A percentile compares a stretch with the other conserved stretches of the same genome.
These are phyloP conservation scores for Solanum lignicaule DNA, from an alignment of 257 asterid species.

Conservation along the genomic window DNA sequence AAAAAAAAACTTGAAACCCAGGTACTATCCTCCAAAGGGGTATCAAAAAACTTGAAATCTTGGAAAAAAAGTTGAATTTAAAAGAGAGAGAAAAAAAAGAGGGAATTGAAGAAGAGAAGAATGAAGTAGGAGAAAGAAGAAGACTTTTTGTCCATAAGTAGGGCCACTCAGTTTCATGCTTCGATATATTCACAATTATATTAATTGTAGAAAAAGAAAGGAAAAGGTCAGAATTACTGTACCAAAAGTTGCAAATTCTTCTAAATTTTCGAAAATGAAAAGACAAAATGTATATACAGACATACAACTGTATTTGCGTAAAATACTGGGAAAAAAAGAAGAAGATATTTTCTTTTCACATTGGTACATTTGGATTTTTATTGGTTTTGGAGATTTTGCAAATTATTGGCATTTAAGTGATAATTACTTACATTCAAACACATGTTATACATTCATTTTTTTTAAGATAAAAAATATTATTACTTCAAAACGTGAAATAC, in stretches of 20 bases:
- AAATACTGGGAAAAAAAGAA: not conserved
- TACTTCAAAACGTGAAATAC: not conserved
- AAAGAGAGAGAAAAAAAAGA: not conserved
- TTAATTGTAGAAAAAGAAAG: not conserved
- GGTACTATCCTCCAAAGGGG: not conserved
- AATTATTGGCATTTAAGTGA: not conserved
- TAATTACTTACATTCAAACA: not conserved
- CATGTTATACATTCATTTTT: not conserved
- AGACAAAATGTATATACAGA: not conserved
- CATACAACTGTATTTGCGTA: not conserved
- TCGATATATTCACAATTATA: not conserved
- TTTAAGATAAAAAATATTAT: too few species aligned
- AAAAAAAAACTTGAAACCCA: not conserved
- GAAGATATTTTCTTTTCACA: not conserved
- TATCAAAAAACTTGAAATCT: not conserved
- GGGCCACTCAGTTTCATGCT: not conserved
- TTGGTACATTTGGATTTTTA: not conserved
- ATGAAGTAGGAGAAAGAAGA: not conserved
- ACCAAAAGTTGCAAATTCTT: not conserved
- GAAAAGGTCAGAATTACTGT: not conserved
- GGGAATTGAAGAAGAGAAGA: not conserved
- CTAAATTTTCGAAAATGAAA: not conserved
- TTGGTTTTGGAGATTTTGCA: not conserved
- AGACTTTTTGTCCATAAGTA: not conserved
- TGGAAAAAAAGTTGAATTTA: not conserved